Conservation (phyloP, 768 basidiomycete species). For the Boletus pseudopeckii region DNA sequence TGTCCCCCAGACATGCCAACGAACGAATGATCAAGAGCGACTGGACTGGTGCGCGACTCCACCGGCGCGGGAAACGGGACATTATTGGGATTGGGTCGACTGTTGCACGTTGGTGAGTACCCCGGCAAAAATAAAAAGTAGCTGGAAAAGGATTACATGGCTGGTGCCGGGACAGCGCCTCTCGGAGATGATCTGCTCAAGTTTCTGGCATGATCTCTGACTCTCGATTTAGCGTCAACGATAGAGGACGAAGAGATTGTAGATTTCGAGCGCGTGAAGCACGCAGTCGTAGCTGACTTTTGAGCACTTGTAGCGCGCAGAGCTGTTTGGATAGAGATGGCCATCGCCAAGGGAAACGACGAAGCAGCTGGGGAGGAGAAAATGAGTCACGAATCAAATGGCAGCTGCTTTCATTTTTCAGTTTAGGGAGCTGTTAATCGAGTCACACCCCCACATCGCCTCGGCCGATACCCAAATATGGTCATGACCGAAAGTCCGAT, state of each 20-base stretch:
- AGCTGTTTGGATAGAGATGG: slow-evolving; percentile 43
- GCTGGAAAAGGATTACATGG: slow-evolving; percentile 45
- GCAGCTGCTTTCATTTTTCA: slow-evolving; percentile 1
- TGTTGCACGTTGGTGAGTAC: slow-evolving; percentile 51
- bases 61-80: slow-evolving; percentile 35
- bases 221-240: slow-evolving; percentile 77
- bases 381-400: slow-evolving; percentile 10
- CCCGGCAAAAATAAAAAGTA: neutral
- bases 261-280: slow-evolving; percentile 49
- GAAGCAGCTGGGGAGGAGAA: neutral
- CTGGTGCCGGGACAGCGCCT: slow-evolving; percentile 58
- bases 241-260: slow-evolving; percentile 52
- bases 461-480: slow-evolving; percentile 27
- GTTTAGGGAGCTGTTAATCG: slow-evolving; percentile 6
- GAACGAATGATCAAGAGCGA: slow-evolving; percentile 75
- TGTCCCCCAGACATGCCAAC: slow-evolving; percentile 93
- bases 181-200: slow-evolving; percentile 65
- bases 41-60: slow-evolving; percentile 40
- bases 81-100: slow-evolving; percentile 40
- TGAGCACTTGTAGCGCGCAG: slow-evolving; percentile 42
- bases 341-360: slow-evolving; percentile 17
- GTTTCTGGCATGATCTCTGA: slow-evolving; percentile 71
- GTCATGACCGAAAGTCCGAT: slow-evolving; percentile 26
- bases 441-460: slow-evolving; percentile 15
- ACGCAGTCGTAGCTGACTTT: slow-evolving; percentile 29